Conservation (phyloP, 2,329 filamentous ascomycete species). For the Aspergillus quadrilineatus region DNA sequence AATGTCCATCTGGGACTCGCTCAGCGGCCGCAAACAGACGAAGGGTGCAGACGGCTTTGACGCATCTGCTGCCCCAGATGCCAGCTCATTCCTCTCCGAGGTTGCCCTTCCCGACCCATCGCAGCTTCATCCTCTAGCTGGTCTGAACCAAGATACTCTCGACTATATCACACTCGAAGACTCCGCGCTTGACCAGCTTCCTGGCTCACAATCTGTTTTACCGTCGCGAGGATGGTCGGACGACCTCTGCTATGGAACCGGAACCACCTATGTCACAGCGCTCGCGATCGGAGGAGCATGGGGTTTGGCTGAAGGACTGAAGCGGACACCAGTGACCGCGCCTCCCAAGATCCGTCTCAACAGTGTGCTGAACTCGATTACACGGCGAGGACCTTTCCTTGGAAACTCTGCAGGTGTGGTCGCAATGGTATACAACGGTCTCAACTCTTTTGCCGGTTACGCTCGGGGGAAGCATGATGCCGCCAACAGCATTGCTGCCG, state of each 20-base stretch:
- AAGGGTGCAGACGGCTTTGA: constrained; percentile 64
- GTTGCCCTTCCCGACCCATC: constrained; percentile 80
- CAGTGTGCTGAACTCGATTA: constrained; percentile 91
- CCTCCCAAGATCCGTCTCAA: constrained; percentile 91
- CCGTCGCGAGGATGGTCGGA: constrained; percentile 97
- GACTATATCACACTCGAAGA: constrained; percentile 97
- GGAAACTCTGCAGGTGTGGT: constrained; percentile 96
- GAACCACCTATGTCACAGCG: constrained; percentile 87
- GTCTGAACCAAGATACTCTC: constrained; percentile 85
- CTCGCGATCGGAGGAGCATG: constrained; percentile 83
- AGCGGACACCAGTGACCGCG: constrained; percentile 65
- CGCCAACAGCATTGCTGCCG: constrained; percentile 82
- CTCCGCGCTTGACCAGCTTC: constrained; percentile 78
- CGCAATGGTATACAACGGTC: constrained; percentile 91
- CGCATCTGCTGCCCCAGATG: constrained; percentile 71
- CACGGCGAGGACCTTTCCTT: constrained; percentile 86
- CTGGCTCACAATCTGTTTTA: constrained; percentile 80
- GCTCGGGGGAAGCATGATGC: constrained; percentile 83
- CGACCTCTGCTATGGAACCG: constrained; percentile 96
- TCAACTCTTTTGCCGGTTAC: constrained; percentile 81
- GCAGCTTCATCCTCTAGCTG: constrained; percentile 87
- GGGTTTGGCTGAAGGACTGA: constrained; percentile 87
- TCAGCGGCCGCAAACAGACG: constrained; percentile 60
- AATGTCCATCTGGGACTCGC: constrained; percentile 61
- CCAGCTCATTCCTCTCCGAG: constrained; percentile 79